Percentiles rank a stretch among this genome's conserved stretches.
Conservation (phyloP, 495 filamentous ascomycete species). For the Podospora pseudocomata region DNA sequence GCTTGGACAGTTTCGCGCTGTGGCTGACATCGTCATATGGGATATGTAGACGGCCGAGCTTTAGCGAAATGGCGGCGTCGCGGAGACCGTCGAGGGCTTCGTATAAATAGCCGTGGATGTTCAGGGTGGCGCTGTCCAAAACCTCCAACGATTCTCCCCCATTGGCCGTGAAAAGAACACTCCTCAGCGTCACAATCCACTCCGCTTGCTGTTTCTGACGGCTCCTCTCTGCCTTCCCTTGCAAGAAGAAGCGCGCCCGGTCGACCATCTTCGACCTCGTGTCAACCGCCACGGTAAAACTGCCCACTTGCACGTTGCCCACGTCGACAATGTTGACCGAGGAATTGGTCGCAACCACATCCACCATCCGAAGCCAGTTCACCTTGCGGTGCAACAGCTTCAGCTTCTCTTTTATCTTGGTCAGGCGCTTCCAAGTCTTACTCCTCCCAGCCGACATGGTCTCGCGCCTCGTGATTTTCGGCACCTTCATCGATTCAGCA, state of each 20-base stretch:
- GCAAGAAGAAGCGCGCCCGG: constrained; percentile 83
- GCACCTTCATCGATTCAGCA: constrained; percentile 23
- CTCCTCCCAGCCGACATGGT: constrained; percentile 47
- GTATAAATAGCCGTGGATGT: constrained; percentile 90
- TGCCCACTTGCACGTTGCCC: constrained; percentile 79
- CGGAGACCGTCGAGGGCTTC: constrained; percentile 80
- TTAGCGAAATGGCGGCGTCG: constrained; percentile 85
- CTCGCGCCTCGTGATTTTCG: constrained; percentile 21
- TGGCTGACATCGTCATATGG: constrained; percentile 79
- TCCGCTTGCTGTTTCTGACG: constrained; percentile 79
- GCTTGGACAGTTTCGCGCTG: constrained; percentile 52
- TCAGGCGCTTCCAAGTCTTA: constrained; percentile 74
- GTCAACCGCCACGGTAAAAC: constrained; percentile 80
- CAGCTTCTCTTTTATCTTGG: constrained; percentile 71
- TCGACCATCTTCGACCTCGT: constrained; percentile 89
- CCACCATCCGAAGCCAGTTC: constrained; percentile 84
- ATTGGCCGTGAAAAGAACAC: constrained; percentile 81
- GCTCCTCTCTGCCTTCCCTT: constrained; percentile 62
- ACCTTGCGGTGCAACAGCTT: constrained; percentile 84
- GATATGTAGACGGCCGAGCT: constrained; percentile 83
- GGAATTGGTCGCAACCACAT: constrained; percentile 80
- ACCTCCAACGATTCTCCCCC: constrained; percentile 84
- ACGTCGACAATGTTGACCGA: constrained; percentile 70
- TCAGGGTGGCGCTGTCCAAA: constrained; percentile 80
- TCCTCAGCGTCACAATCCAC: constrained; percentile 84